Evolutionary conservation across 208 protist species (phyloP).

Genomic region (Kentomonas sorsogonicus): DNA sequence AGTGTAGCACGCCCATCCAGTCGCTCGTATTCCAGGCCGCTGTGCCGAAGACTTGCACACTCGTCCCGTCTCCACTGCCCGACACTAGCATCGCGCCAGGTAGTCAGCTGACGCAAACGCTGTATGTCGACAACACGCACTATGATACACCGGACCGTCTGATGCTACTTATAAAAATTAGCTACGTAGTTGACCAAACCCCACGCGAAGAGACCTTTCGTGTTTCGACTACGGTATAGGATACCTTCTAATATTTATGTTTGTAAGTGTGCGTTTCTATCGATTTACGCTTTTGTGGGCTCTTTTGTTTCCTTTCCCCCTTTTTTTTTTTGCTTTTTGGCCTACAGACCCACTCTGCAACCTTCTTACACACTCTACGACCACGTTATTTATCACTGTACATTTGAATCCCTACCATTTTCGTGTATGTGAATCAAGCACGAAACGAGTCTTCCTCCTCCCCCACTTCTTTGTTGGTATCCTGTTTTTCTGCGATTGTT

Average conservation of each 20-base stretch:
- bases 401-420: no score
- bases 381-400: no score
- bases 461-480: no score
- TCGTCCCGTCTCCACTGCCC: conserved; percentile 50
- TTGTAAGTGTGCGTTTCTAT: no score
- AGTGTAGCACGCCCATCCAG: conserved; percentile 21
- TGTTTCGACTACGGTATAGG: no score
- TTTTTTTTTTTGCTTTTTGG: conserved; percentile 9
- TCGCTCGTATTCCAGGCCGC: conserved; percentile 67
- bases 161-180: conserved; percentile 62
- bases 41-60: conserved; percentile 46
- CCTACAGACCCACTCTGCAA: neutral
- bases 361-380: no score
- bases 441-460: no score
- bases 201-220: conserved; percentile 44
- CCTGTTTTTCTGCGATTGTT: no score
- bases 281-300: no score
- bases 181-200: conserved; percentile 44
- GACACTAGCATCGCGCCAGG: conserved; percentile 29
- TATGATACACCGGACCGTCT: conserved; percentile 42
- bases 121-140: conserved; percentile 49
- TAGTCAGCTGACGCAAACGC: conserved; percentile 31
- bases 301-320: neutral
- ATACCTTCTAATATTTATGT: no score
- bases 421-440: no score